These are phyloP conservation scores for Dalbergia cochinchinensis DNA, from an alignment of 306 rosid genomes.

Conservation along the genomic window DNA sequence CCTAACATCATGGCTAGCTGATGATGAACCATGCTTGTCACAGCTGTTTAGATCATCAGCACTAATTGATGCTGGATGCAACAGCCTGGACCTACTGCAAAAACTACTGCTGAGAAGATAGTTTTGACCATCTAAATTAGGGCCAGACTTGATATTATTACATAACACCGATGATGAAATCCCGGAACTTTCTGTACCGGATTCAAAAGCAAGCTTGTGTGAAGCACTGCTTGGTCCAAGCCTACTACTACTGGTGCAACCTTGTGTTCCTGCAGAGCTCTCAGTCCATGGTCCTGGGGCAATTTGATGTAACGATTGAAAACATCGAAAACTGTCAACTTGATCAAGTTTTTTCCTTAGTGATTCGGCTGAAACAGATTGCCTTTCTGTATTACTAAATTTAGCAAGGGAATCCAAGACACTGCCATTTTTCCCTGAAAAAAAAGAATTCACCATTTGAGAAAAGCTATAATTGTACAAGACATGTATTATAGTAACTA, in stretches of 20 bases:
- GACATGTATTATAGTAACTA: conserved; percentile 9
- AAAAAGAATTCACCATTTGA: neutral
- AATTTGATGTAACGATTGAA: conserved; percentile 37
- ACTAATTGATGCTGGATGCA: conserved; percentile 35
- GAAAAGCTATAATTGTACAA: neutral
- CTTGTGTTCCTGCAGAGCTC: conserved; percentile 43
- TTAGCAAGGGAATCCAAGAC: conserved; percentile 35
- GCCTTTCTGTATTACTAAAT: conserved; percentile 32
- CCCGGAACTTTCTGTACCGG: conserved; percentile 42
- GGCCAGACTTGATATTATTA: conserved; percentile 38
- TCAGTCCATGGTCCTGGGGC: conserved; percentile 31
- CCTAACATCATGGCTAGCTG: conserved; percentile 41
- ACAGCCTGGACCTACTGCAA: conserved; percentile 38
- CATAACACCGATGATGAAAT: conserved; percentile 42
- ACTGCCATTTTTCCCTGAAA: conserved; percentile 39
- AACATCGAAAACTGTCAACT: conserved; percentile 31
- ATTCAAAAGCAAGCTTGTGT: conserved; percentile 35
- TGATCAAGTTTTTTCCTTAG: conserved; percentile 44
- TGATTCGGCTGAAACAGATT: conserved; percentile 26
- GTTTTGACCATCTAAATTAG: conserved; percentile 35
- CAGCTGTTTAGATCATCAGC: conserved; percentile 33
- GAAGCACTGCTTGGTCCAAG: conserved; percentile 49
- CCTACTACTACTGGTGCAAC: conserved; percentile 29
- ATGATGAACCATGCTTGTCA: conserved; percentile 28
- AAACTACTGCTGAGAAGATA: conserved; percentile 34